Conservation (phyloP, 2,329 filamentous ascomycete species). For the Fusarium lyarnte region DNA sequence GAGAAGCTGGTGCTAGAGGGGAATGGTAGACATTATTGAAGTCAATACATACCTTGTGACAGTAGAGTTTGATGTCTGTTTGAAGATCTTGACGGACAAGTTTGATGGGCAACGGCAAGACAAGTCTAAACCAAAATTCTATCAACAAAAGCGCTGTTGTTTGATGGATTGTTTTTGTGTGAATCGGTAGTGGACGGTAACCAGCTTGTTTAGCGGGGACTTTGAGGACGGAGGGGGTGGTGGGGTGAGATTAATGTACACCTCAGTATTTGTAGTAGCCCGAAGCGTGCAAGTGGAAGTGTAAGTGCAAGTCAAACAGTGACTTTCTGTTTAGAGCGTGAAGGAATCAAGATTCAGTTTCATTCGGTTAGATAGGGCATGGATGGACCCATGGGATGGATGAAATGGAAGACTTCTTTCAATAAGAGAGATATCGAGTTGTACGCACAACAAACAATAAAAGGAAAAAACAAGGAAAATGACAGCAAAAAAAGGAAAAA, state of each 20-base stretch:
- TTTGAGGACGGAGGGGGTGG: slow-evolving; percentile 19
- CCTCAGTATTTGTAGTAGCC: slow-evolving; percentile 3
- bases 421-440: not conserved
- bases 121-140: not conserved
- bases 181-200: slow-evolving; percentile 32
- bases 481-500: slow-evolving; percentile 6
- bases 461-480: not conserved
- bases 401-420: slow-evolving; percentile 4
- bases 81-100: not conserved
- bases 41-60: slow-evolving; percentile 16
- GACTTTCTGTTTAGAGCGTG: slow-evolving; percentile 11
- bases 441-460: slow-evolving; percentile 3
- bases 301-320: slow-evolving; percentile 10
- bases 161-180: slow-evolving; percentile 35
- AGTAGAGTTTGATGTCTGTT: not conserved
- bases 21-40: not conserved
- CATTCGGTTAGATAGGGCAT: slow-evolving; percentile 11
- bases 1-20: not conserved
- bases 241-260: slow-evolving; percentile 29
- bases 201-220: slow-evolving; percentile 39
- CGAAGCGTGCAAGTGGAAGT: slow-evolving; percentile 15
- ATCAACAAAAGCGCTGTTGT: slow-evolving; percentile 19
- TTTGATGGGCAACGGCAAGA: not conserved
- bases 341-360: not conserved
- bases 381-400: not conserved